Base-by-base conservation (phyloP, 2,329 filamentous ascomycete species). In the Pseudogymnoascus sp. region DNA sequence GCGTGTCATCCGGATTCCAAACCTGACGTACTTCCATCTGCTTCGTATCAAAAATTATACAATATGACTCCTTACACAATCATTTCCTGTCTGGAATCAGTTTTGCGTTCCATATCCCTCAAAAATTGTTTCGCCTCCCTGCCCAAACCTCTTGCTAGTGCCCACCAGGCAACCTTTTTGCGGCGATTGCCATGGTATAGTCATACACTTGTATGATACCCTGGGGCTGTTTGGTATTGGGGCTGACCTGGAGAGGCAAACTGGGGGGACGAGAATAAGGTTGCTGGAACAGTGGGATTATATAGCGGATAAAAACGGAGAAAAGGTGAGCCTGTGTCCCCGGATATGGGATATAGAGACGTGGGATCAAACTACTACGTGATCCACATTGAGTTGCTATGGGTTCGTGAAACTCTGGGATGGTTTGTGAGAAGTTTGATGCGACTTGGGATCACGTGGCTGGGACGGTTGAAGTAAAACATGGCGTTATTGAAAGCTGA, bases 391-490 rank as follows among this genome's bases (percentile, higher is more conserved):
- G 28, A 33, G n/a, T 33, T 21, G n/a, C 47, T 31, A 57, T 19
- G 50, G 10, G 50, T 57, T 57, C 17, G 50, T 57, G 50, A 33
- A 57, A 57, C 50, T 57, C 50, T 57, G 50, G 50, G 28, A 57
- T 57, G 28, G 50, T 57, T 57, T 57, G 50, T 33, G 50, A 57
- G 47, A 57, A 57, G 50, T 57, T 57, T 57, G 50, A 33, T 57
- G 50, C 5, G 7, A 15, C 28, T 15, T 57, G 28, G 3, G 28
- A 33, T 57, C 50, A 57, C 50, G 50, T 57, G 26, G 5, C 9
- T 11, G n/a, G n/a, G 17, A 9, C 2, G 2, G 8, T n/a, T 57
- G n/a, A n/a, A 33, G 26, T 57, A 33, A 28, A 33, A 19, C 10
- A 19, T 33, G 50, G 50, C 8, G 50, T 57, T 33, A 33, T 57